Evolutionary conservation across 2,329 filamentous ascomycete genomes (phyloP), one percentile per base, ranked within the genome.

Genomic region (Leptosphaerulina australis): DNA sequence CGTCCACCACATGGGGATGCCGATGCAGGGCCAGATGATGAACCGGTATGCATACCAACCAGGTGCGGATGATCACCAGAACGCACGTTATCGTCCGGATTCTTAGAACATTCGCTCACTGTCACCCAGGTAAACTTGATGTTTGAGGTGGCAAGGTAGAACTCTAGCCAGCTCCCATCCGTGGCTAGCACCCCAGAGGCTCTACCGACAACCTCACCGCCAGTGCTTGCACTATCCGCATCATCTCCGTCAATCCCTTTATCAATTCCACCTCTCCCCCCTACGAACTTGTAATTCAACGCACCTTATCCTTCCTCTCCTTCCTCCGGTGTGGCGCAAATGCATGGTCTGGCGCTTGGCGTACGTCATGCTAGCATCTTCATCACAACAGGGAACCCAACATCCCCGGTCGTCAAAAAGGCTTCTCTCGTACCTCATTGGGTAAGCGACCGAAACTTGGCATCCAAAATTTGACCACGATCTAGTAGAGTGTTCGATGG

Each of bases 1-100:
- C 26, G 70, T 75, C 36, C 73, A 66, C 44, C 73, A 65, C 39
- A 73, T 74, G 71, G 61, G 63, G 18, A 73, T 74, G 69, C 67
- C 67, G 14, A 73, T 73, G 70, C 62, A 62, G 30, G 66, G 65
- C 47, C 67, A 69, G 53, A 70, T 72, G 69, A 69, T 69, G 66
- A 69, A 70, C 58, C 68, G 68, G 68, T 71, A 68, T 61, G 68
- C 68, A 63, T 66, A 60, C 49, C 64, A 64, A 60, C 45, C 53
- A 35, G 60, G 60, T 59, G 59, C 58, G 47, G 59, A 56, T 48
- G 56, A 66, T 50, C 58, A 63, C 57, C 63, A 68, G 24, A 63
- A 67, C 57, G 58, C 59, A 43, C 61, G 51, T 36, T 67, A 65
- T 44, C 59, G 58, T 36, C 55, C 54, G 14, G 56, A 62, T 36